These are phyloP conservation scores for Termitomyces sp. DNA, from an alignment of 768 basidiomycete genomes.

Conservation along the genomic window DNA sequence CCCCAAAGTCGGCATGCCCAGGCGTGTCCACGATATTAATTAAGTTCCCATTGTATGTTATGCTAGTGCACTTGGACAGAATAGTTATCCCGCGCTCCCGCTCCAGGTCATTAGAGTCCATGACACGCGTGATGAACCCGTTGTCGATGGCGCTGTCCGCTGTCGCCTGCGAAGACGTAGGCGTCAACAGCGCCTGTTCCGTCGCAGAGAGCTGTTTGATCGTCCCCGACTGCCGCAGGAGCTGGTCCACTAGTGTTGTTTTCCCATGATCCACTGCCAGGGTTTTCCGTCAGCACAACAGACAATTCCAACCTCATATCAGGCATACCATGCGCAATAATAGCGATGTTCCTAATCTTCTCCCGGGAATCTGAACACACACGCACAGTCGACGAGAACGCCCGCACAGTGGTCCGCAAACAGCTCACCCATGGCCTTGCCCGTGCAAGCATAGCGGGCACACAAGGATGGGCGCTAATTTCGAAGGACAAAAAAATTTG, in stretches of 20 bases:
- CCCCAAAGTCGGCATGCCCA: conserved; percentile 59
- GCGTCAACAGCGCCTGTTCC: conserved; percentile 30
- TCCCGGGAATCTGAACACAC: conserved; percentile 26
- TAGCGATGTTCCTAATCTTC: conserved; percentile 43
- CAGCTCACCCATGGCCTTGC: conserved; percentile 1
- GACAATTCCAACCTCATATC: too few relatives aligned
- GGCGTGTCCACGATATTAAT: conserved; percentile 61
- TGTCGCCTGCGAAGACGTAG: conserved; percentile 24
- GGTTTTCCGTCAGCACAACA: too few relatives aligned
- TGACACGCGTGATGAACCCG: conserved; percentile 38
- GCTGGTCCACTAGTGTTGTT: conserved; percentile 48
- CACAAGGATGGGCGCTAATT: neutral
- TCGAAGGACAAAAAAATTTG: too few relatives aligned
- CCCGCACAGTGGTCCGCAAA: neutral
- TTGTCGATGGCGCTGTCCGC: conserved; percentile 30
- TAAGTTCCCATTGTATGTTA: conserved; percentile 40
- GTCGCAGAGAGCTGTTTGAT: conserved; percentile 32
- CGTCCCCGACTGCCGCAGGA: conserved; percentile 44
- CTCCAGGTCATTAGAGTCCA: conserved; percentile 52
- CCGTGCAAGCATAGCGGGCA: conserved; percentile 9
- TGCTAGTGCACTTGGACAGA: conserved; percentile 52
- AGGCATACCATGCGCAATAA: conserved; percentile 43
- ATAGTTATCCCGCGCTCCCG: conserved; percentile 59
- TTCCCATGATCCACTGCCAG: conserved; percentile 45
- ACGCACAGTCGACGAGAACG: conserved; percentile 10